Base-by-base conservation (phyloP, 106 monocot genomes). In the Cymbidium sinense region DNA sequence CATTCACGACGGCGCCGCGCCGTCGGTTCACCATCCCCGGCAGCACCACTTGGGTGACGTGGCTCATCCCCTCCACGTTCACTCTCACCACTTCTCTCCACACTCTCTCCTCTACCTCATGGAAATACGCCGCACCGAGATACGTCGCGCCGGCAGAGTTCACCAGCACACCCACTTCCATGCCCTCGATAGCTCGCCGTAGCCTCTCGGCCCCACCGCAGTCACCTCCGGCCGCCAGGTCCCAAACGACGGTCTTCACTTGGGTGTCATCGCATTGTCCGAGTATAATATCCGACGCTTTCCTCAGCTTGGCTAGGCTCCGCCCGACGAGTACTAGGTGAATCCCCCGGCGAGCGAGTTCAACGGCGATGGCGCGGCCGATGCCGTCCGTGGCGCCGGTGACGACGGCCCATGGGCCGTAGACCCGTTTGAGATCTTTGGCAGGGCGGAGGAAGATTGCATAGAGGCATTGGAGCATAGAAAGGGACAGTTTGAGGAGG, bases 341-440 rank as follows among this genome's bases (percentile, higher is more conserved):
- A 43, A 92, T 83, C 23, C 82, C 83, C 0, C 76, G 54, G 35
- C 81, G 79, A 8, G 95, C 92, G 52, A 95, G 80, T 70, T 86
- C 79, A 77, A 93, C 75, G 73, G 88, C 90, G 58, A 92, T 58
- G 55, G 86, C 85, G 67, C 69, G 84, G 25, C 92, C 92, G 80
- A 95, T 95, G 76, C 95, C 92, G 78, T 95, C 90, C 0, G 90
- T 95, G 64, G 92, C 78, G 43, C 92, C 92, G 65, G 95, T 95
- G 55, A 95, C 81, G 77, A 95, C 79, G 10, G 92, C 92, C 90
- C 90, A 95, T 8, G 84, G 61, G 78, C 95, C 95, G 82, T 93
- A 93, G 27, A 18, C 15, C 13, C 44, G 17, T 30, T 41, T 79
- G 73, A 92, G 88, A 74, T 86, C 70, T 73, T 86, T 92, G 20